phyloP scores from a whole-genome alignment of 2,329 filamentous ascomycete species.

The Neoscytalidium dimidiatum region DNA sequence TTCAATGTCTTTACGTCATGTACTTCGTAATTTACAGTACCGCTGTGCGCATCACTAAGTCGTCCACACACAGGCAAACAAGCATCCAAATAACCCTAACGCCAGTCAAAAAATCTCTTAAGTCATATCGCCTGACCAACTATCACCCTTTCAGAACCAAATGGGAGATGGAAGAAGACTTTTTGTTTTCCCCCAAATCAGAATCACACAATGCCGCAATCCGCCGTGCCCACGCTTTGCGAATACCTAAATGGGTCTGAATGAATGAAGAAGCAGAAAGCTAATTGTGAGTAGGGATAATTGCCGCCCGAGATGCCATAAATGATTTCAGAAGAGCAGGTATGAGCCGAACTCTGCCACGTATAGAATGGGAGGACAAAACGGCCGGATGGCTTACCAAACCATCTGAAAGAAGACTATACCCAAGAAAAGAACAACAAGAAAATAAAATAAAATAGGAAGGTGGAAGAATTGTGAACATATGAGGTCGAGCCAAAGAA shows the following conservation, averaged over 20 bases:
- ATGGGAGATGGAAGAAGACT: not conserved
- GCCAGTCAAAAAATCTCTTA: not conserved
- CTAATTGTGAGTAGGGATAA: not conserved
- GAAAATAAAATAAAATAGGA: too few species aligned
- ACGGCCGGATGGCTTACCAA: too few species aligned
- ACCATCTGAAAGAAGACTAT: too few species aligned
- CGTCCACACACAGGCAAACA: not conserved
- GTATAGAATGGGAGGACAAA: too few species aligned
- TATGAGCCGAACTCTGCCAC: too few species aligned
- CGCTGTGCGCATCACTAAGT: not conserved
- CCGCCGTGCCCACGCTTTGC: not conserved
- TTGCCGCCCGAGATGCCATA: not conserved
- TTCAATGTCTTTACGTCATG: conserved; percentile 8
- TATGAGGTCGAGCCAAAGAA: too few species aligned
- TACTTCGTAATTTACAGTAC: conserved; percentile 3
- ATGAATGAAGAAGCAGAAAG: not conserved
- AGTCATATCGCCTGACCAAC: not conserved
- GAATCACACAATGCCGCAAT: not conserved
- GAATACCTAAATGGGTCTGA: not conserved
- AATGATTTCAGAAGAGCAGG: too few species aligned
- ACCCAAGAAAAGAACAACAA: too few species aligned
- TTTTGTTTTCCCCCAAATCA: not conserved
- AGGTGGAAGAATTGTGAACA: too few species aligned
- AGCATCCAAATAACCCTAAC: not conserved
- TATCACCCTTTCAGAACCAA: not conserved